Evolutionary conservation across 1,284 basidiomycete genomes (phyloP).

Genomic region (Hemileia vastatrix): DNA sequence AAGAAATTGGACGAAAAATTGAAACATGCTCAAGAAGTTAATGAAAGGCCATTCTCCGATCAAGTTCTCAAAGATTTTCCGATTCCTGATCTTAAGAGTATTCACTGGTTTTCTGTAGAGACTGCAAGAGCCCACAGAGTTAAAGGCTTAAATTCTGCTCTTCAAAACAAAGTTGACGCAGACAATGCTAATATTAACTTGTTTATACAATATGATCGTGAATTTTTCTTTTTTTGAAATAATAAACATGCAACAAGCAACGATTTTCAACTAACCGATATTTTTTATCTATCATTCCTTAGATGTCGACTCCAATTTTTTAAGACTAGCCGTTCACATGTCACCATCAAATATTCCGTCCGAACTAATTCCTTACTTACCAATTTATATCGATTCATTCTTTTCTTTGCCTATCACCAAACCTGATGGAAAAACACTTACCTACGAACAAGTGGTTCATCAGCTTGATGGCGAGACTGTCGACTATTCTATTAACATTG

Average conservation of each 20-base stretch:
- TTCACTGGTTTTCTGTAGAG: slow-evolving; percentile 89
- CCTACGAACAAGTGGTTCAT: slow-evolving; percentile 84
- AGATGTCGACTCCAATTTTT: slow-evolving; percentile 70
- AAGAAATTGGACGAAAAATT: slow-evolving; percentile 60
- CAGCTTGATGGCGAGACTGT: slow-evolving; percentile 85
- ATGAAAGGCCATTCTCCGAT: slow-evolving; percentile 70
- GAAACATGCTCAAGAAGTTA: slow-evolving; percentile 73
- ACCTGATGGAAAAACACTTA: slow-evolving; percentile 59
- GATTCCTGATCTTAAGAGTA: slow-evolving; percentile 74
- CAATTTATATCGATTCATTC: slow-evolving; percentile 74
- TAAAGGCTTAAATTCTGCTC: slow-evolving; percentile 28
- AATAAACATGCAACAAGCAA: slow-evolving; percentile 52
- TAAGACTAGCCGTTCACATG: slow-evolving; percentile 59
- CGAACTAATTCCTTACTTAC: slow-evolving; percentile 51
- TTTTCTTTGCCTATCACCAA: slow-evolving; percentile 77
- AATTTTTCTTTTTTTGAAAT: slow-evolving; percentile 8
- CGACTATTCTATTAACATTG: slow-evolving; percentile 66
- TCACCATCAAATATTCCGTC: slow-evolving; percentile 46
- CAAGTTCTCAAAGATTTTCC: slow-evolving; percentile 72
- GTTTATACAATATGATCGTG: slow-evolving; percentile 72
- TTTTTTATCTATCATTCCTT: not conserved
- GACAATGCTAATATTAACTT: slow-evolving; percentile 30
- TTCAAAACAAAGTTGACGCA: slow-evolving; percentile 34
- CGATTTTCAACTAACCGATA: slow-evolving; percentile 50
- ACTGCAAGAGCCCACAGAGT: slow-evolving; percentile 48